Conservation (phyloP, 2,329 filamentous ascomycete species). For the Colletotrichum filicis region DNA sequence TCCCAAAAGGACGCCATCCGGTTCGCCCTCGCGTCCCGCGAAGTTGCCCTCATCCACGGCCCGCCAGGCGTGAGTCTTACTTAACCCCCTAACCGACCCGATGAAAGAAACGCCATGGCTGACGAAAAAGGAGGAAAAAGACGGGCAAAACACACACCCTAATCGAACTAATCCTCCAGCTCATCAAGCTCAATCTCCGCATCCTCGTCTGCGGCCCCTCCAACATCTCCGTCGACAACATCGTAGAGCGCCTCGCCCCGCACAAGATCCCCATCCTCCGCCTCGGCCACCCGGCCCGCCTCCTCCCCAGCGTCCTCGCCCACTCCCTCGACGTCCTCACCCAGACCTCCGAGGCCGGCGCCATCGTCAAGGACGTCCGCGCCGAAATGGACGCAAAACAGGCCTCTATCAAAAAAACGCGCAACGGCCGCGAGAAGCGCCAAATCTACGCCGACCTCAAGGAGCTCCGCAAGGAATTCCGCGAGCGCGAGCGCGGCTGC, state of each 20-base stretch:
- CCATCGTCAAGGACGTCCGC: conserved; percentile 89
- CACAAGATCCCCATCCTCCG: conserved; percentile 89
- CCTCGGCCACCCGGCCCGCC: conserved; percentile 89
- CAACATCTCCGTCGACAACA: conserved; percentile 98
- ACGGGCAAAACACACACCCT: conserved; percentile 98
- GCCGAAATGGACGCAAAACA: conserved; percentile 95
- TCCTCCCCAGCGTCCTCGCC: conserved; percentile 86
- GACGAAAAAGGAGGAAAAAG: conserved; percentile 45
- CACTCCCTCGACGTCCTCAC: conserved; percentile 94
- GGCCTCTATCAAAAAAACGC: conserved; percentile 87
- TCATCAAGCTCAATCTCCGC: conserved; percentile 77
- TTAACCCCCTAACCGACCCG: not conserved
- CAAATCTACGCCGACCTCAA: conserved; percentile 88
- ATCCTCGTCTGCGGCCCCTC: conserved; percentile 95
- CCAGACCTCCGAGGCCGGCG: conserved; percentile 87
- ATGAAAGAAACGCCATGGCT: not conserved
- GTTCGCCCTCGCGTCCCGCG: conserved; percentile 85
- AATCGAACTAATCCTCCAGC: conserved; percentile 93
- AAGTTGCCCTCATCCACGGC: conserved; percentile 92
- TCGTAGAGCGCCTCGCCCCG: conserved; percentile 88
- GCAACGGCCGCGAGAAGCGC: conserved; percentile 80
- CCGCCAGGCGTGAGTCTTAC: conserved; percentile 79
- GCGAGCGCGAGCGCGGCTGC: conserved; percentile 84
- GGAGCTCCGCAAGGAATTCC: conserved; percentile 87
- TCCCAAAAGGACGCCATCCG: conserved; percentile 75